Conservation (phyloP, 1,139 yeast species). For the Candida sanyaensis region DNA sequence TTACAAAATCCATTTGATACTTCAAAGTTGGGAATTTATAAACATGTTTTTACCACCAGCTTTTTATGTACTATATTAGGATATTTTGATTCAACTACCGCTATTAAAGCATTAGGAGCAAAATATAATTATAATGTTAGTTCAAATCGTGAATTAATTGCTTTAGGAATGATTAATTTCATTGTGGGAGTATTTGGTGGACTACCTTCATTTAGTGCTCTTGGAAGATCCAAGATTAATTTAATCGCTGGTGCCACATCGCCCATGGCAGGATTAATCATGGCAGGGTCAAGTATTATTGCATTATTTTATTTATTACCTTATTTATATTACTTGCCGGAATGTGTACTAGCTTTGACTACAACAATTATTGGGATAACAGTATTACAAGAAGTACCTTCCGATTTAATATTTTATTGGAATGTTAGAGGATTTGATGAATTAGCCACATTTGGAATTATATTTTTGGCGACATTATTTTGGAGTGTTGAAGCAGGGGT, state of each 20-base stretch:
- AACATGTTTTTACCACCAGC: conserved; percentile 28
- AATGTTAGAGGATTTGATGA: conserved; percentile 33
- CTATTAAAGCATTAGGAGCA: conserved; percentile 33
- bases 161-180: conserved; percentile 32
- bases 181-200: conserved; percentile 31
- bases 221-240: conserved; percentile 39
- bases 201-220: conserved; percentile 37
- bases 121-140: conserved; percentile 33
- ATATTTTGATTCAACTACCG: conserved; percentile 36
- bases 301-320: conserved; percentile 28
- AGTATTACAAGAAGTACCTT: conserved; percentile 34
- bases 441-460: conserved; percentile 23
- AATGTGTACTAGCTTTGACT: conserved; percentile 35
- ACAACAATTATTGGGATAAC: conserved; percentile 40
- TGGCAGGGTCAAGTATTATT: conserved; percentile 25
- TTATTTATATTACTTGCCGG: conserved; percentile 28
- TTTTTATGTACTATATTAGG: conserved; percentile 35
- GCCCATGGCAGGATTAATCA: conserved; percentile 32
- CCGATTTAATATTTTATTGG: conserved; percentile 31
- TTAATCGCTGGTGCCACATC: conserved; percentile 35
- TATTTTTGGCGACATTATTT: conserved; percentile 27
- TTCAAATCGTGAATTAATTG: conserved; percentile 35
- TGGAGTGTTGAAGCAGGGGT: conserved; percentile 40
- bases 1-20: conserved; percentile 26
- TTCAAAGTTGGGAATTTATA: conserved; percentile 21